Conservation (phyloP, 2,329 filamentous ascomycete genomes). For the Fusarium marasasianum region DNA sequence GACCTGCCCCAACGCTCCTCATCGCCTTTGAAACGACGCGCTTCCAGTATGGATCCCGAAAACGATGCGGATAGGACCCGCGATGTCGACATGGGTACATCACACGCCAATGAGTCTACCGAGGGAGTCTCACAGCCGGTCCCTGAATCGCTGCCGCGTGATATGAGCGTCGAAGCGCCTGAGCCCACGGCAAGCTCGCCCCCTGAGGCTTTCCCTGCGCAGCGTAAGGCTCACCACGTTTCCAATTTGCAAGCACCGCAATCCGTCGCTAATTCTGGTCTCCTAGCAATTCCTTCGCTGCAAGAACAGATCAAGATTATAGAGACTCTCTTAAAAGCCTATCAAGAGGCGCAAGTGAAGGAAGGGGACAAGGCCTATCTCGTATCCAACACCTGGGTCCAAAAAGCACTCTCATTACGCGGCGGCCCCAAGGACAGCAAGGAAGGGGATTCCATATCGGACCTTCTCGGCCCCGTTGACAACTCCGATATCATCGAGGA, state of each 20-base stretch:
- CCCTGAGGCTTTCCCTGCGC: conserved; percentile 29
- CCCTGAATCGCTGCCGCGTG: conserved; percentile 45
- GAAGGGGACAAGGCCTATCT: conserved; percentile 82
- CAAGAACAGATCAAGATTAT: conserved; percentile 77
- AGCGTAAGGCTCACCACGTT: conserved; percentile 40
- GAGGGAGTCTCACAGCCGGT: conserved; percentile 26
- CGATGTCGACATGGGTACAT: conserved; percentile 58
- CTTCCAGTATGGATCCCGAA: conserved; percentile 69
- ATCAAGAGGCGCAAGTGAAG: conserved; percentile 62
- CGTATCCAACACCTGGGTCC: conserved; percentile 83
- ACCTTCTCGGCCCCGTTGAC: conserved; percentile 80
- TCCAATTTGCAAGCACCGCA: neutral
- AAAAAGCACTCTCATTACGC: conserved; percentile 73
- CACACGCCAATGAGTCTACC: conserved; percentile 32
- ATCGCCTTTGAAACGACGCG: conserved; percentile 71
- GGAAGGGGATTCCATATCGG: conserved; percentile 68
- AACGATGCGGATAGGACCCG: conserved; percentile 51
- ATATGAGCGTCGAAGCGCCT: conserved; percentile 54
- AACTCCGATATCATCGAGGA: conserved; percentile 83
- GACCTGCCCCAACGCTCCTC: conserved; percentile 69
- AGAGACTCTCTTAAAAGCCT: conserved; percentile 65
- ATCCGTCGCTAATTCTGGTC: conserved; percentile 23
- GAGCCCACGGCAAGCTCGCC: conserved; percentile 40
- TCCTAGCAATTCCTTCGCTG: conserved; percentile 50
- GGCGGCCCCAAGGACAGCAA: conserved; percentile 65